A percentile compares a stretch with the other conserved stretches of the same genome.
Evolutionary conservation across 108 stramenopile genomes (phyloP).

Genomic region (Conticribra weissflogii): DNA sequence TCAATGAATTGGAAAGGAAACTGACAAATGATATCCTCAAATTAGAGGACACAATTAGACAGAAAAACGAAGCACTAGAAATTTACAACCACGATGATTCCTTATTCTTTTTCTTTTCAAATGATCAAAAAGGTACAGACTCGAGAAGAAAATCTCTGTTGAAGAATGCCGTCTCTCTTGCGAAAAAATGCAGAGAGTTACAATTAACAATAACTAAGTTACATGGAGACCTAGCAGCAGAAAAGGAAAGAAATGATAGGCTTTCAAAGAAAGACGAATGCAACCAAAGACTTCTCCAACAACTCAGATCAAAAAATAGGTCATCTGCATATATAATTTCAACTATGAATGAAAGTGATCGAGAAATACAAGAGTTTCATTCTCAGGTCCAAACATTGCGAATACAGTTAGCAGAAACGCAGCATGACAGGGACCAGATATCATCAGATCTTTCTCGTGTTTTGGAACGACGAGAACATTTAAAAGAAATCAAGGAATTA

Average conservation of each 20-base stretch:
- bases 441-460: slow-evolving; percentile 17
- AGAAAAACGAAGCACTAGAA: slow-evolving; percentile 38
- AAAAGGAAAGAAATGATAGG: slow-evolving; percentile 32
- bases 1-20: slow-evolving; percentile 11
- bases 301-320: slow-evolving; percentile 27
- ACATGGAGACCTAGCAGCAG: slow-evolving; percentile 8
- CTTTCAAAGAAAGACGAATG: slow-evolving; percentile 19
- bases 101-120: slow-evolving; percentile 2
- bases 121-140: not conserved
- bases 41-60: slow-evolving; percentile 32
- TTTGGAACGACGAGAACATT: slow-evolving; percentile 25
- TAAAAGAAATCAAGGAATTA: slow-evolving; percentile 38
- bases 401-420: slow-evolving; percentile 2
- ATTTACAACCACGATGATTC: slow-evolving; percentile 42
- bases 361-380: slow-evolving; percentile 27
- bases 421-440: slow-evolving; percentile 24
- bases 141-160: slow-evolving; percentile 24
- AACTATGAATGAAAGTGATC: slow-evolving; percentile 29
- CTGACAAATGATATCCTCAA: slow-evolving; percentile 18
- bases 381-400: slow-evolving; percentile 16
- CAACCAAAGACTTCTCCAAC: slow-evolving; percentile 25
- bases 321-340: slow-evolving; percentile 44
- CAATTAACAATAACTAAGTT: slow-evolving; percentile 12
- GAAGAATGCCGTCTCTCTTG: slow-evolving; percentile 39
- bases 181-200: slow-evolving; percentile 40